Conservation (phyloP, 2,329 filamentous ascomycete species). For the Pseudodiploospora longispora region DNA sequence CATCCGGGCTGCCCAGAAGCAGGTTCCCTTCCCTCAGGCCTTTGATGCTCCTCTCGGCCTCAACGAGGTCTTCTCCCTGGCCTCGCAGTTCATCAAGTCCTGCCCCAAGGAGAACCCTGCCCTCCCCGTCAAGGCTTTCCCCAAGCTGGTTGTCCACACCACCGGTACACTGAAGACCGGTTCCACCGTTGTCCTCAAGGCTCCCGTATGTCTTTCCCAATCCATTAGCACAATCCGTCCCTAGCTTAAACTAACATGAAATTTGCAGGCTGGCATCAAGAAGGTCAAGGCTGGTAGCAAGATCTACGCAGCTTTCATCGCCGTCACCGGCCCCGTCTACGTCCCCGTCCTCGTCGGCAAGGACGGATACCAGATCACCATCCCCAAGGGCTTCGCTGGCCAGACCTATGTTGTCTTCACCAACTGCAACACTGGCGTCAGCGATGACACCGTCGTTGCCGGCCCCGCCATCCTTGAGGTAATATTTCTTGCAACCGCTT, state of each 20-base stretch:
- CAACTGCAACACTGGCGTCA: no score
- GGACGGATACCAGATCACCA: constrained; percentile 15
- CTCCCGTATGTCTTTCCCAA: constrained; percentile 17
- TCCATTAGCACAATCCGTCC: no score
- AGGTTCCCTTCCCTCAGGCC: constrained; percentile 48
- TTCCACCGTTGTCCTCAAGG: constrained; percentile 17
- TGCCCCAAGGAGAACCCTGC: constrained; percentile 47
- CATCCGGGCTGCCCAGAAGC: constrained; percentile 40
- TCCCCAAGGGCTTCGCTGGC: constrained; percentile 23
- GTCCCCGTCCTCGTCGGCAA: constrained; percentile 13
- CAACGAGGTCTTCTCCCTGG: constrained; percentile 57
- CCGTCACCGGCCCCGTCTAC: constrained; percentile 17
- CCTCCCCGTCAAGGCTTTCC: constrained; percentile 55
- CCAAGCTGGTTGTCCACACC: constrained; percentile 30
- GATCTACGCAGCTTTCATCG: constrained; percentile 27
- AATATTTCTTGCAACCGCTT: no score
- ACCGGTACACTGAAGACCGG: constrained; percentile 16
- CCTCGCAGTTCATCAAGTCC: constrained; percentile 49
- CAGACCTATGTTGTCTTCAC: constrained; percentile 32
- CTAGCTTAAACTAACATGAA: no score
- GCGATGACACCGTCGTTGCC: no score
- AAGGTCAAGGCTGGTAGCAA: constrained; percentile 11
- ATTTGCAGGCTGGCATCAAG: background rate
- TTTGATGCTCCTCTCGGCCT: constrained; percentile 52
- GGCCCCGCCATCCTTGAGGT: no score